Evolutionary conservation across 2,329 filamentous ascomycete species (phyloP).

Genomic region (Cadophora luteo-olivacea): DNA sequence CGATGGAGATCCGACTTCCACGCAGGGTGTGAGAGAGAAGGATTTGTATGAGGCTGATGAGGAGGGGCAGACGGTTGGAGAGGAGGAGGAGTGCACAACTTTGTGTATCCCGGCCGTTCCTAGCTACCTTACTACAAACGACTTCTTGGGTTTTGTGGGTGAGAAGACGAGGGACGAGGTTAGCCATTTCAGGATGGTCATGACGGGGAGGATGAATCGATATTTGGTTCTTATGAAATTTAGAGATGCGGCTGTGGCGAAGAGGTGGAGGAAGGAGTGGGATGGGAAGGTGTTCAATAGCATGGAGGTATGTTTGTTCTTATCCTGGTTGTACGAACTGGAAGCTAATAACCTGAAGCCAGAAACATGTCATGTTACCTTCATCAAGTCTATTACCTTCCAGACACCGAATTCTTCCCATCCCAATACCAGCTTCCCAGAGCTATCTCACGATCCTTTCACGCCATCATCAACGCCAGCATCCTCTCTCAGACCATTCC

Average conservation of each 20-base stretch:
- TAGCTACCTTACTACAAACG: constrained; percentile 88
- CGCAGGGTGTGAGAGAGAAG: constrained; percentile 55
- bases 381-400: constrained; percentile 91
- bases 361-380: constrained; percentile 93
- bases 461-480: constrained; percentile 57
- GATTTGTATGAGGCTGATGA: constrained; percentile 35
- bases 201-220: constrained; percentile 85
- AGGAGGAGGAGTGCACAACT: constrained; percentile 72
- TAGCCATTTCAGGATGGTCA: constrained; percentile 92
- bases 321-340: background rate
- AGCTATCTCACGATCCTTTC: constrained; percentile 69
- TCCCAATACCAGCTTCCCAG: constrained; percentile 55
- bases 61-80: constrained; percentile 27
- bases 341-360: constrained; percentile 58
- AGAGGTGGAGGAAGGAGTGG: constrained; percentile 82
- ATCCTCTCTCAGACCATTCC: constrained; percentile 59
- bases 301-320: constrained; percentile 72
- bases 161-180: constrained; percentile 86
- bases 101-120: constrained; percentile 94
- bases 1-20: constrained; percentile 77
- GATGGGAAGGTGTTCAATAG: constrained; percentile 93
- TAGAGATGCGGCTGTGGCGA: constrained; percentile 74
- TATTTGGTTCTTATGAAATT: constrained; percentile 98
- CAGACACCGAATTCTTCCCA: constrained; percentile 51
- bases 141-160: constrained; percentile 90